Evolutionary conservation across 148 eudicot species (phyloP), one percentile per base, ranked within the genome.

Genomic region (Bassia scoparia): DNA sequence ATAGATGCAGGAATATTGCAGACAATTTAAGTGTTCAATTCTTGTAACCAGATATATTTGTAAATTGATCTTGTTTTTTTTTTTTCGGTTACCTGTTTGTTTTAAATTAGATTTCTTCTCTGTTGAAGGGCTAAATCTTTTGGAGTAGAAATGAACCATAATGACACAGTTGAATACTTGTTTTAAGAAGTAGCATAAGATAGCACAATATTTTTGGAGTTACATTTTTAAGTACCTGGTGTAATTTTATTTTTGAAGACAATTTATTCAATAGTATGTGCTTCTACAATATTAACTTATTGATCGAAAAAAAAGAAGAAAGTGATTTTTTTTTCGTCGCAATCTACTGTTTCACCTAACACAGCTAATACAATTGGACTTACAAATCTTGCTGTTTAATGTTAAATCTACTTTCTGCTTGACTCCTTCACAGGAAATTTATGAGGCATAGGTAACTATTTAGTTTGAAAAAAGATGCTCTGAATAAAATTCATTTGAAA

Each of bases 291-390:
- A 23, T 66, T 24, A 12, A 7, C 3, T 20, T 23, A 44, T 10
- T 21, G n/a, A 14, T 14, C 7, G 8, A n/a, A 23, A 43, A n/a
- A 41, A 14, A 41, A 37, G 41, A 37, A 7, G 7, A 37, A 37
- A 3, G 3, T 37, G 41, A 8, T 2, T 41, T 41, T 41, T 5
- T 41, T 14, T 41, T 41, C 12, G n/a, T 41, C 46, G n/a, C 46
- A n/a, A 11, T 38, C 50, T 14, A 23, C 68, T 65, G n/a, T 65
- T 65, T 65, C 23, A 41, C 68, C 68, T 37, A 38, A 65, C 68
- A 38, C 13, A 38, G 29, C 68, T 2, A 34, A 63, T 63, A 21
- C 15, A 63, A n/a, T n/a, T 35, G 35, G 67, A 63, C 46, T 63
- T 9, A 17, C 29, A 37, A 65, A 23, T 65, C 18, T n/a, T 37